Conservation (phyloP, 306 rosid species). For the Trichosanthes cucumerina region DNA sequence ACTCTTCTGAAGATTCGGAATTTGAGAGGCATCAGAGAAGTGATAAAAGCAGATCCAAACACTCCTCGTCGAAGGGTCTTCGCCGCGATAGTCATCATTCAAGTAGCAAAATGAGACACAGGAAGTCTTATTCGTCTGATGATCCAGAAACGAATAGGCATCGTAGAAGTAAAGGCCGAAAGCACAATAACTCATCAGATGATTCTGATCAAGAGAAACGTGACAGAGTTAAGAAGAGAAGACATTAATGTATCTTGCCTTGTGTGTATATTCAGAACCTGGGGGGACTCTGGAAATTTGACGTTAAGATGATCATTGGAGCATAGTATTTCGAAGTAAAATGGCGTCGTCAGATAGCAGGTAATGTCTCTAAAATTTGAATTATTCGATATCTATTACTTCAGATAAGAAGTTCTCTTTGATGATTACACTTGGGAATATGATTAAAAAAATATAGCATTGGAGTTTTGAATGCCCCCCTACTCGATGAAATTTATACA, state of each 20-base stretch:
- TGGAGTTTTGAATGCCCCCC: background rate
- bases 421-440: background rate
- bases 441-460: background rate
- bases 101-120: background rate
- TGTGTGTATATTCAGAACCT: background rate
- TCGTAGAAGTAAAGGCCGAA: constrained; percentile 12
- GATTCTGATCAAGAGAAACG: constrained; percentile 19
- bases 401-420: background rate
- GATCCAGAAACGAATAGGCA: constrained; percentile 9
- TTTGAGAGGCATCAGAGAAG: constrained; percentile 20
- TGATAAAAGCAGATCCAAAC: constrained; percentile 25
- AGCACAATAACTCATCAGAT: constrained; percentile 17
- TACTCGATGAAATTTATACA: background rate
- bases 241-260: background rate
- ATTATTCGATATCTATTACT: background rate
- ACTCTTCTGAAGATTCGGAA: constrained; percentile 36
- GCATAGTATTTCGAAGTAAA: background rate
- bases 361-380: background rate
- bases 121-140: background rate
- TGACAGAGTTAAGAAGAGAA: constrained; percentile 20
- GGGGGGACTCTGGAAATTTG: background rate
- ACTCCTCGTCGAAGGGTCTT: background rate
- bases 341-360: background rate
- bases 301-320: background rate
- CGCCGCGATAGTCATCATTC: background rate